phyloP scores from a whole-genome alignment of 148 eudicot species.

The Suaeda aralocaspica region DNA sequence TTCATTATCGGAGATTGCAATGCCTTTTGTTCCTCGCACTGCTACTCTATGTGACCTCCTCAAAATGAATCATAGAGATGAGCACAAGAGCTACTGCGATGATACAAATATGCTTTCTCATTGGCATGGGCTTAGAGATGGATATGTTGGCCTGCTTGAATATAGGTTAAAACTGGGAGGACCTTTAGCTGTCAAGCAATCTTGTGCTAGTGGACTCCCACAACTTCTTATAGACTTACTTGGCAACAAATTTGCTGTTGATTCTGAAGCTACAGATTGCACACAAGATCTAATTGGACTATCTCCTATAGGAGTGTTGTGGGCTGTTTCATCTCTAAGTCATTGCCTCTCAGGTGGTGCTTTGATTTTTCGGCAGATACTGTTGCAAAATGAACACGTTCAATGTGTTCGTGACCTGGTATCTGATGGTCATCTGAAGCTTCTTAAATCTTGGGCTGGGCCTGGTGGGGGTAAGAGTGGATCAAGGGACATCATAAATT shows the following conservation, averaged over 20 bases:
- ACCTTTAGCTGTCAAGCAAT: conserved; percentile 81
- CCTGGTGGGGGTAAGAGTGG: conserved; percentile 87
- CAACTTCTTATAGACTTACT: conserved; percentile 73
- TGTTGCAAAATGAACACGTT: conserved; percentile 63
- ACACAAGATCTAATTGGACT: conserved; percentile 51
- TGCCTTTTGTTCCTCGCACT: conserved; percentile 80
- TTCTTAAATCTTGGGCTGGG: conserved; percentile 68
- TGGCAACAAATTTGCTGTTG: conserved; percentile 35
- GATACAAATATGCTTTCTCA: conserved; percentile 53
- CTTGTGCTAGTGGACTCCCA: conserved; percentile 92
- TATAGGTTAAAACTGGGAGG: conserved; percentile 86
- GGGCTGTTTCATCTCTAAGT: conserved; percentile 83
- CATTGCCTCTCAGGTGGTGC: conserved; percentile 92
- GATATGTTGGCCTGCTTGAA: conserved; percentile 81
- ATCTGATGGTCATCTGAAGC: conserved; percentile 70
- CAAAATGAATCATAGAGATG: conserved; percentile 37
- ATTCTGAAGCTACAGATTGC: conserved; percentile 35
- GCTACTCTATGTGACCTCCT: conserved; percentile 75
- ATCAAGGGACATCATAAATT: conserved; percentile 60
- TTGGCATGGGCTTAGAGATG: conserved; percentile 93
- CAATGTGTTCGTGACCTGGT: conserved; percentile 60
- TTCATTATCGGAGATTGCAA: conserved; percentile 59
- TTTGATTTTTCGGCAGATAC: conserved; percentile 64
- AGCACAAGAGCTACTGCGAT: conserved; percentile 32
- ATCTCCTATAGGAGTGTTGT: conserved; percentile 80